Evolutionary conservation across 768 basidiomycete genomes (phyloP).

Genomic region (Cubamyces lactineus): DNA sequence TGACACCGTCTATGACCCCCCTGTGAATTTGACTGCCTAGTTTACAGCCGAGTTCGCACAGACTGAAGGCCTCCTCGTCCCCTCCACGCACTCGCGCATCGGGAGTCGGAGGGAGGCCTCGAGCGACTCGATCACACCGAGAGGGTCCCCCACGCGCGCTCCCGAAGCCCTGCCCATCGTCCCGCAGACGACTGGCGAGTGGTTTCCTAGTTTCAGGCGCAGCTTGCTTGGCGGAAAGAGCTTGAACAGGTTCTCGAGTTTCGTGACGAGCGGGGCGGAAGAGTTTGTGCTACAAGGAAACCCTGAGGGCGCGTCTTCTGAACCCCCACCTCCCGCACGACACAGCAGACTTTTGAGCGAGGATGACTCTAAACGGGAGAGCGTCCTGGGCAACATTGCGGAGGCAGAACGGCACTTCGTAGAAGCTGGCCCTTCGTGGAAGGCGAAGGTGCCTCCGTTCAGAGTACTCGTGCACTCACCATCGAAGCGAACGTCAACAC

Average conservation of each 20-base stretch:
- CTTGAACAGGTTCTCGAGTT: slow-evolving; percentile 83
- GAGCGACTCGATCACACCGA: slow-evolving; percentile 53
- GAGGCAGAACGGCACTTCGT: slow-evolving; percentile 75
- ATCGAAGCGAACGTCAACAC: slow-evolving; percentile 66
- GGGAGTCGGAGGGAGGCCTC: slow-evolving; percentile 42
- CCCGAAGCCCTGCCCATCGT: slow-evolving; percentile 46
- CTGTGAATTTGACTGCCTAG: slow-evolving; percentile 38
- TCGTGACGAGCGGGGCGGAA: slow-evolving; percentile 86
- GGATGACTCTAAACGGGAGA: slow-evolving; percentile 27
- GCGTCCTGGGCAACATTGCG: slow-evolving; percentile 15
- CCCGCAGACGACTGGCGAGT: slow-evolving; percentile 74
- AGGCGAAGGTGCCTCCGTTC: slow-evolving; percentile 71
- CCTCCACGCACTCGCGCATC: slow-evolving; percentile 31
- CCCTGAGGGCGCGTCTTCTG: slow-evolving; percentile 37
- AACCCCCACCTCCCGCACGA: slow-evolving; percentile 31
- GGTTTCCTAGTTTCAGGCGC: slow-evolving; percentile 73
- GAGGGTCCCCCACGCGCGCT: slow-evolving; percentile 37
- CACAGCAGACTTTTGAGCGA: slow-evolving; percentile 43
- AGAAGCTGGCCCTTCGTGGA: slow-evolving; percentile 74
- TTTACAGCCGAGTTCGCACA: slow-evolving; percentile 67
- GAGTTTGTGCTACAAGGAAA: slow-evolving; percentile 78
- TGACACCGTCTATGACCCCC: background rate
- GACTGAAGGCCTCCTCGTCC: slow-evolving; percentile 48
- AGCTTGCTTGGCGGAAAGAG: slow-evolving; percentile 78
- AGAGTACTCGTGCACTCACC: slow-evolving; percentile 79